Conservation (phyloP, 192 early-diverging fungal species). For the Gryganskiella cystojenkinii region DNA sequence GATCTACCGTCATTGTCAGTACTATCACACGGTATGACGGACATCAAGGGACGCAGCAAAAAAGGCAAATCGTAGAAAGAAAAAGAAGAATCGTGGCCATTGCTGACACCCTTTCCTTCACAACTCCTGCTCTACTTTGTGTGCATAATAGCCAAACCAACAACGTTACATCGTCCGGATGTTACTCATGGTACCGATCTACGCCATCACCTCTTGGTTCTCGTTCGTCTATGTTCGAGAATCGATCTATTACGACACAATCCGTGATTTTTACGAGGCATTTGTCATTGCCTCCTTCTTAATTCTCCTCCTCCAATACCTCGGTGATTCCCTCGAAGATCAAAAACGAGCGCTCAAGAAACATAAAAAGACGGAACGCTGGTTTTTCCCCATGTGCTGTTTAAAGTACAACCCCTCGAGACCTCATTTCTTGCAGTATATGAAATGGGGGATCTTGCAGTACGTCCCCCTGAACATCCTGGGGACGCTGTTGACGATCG, state of each 20-base stretch:
- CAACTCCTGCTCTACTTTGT: neutral
- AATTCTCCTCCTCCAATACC: slow-evolving; percentile 74
- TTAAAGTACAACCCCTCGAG: slow-evolving; percentile 67
- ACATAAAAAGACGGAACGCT: slow-evolving; percentile 60
- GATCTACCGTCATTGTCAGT: slow-evolving; percentile 61
- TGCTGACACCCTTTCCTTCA: neutral
- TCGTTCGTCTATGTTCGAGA: slow-evolving; percentile 78
- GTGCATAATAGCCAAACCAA: slow-evolving; percentile 60
- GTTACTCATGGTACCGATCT: slow-evolving; percentile 78
- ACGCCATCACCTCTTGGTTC: slow-evolving; percentile 75
- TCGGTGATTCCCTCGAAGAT: slow-evolving; percentile 60
- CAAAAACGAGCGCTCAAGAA: slow-evolving; percentile 58
- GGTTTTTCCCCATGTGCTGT: slow-evolving; percentile 74
- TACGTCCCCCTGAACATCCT: slow-evolving; percentile 72
- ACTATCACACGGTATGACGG: slow-evolving; percentile 69
- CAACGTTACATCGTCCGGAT: slow-evolving; percentile 84
- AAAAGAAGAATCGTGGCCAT: neutral
- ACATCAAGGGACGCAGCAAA: no score
- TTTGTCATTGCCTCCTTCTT: slow-evolving; percentile 80
- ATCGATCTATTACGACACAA: slow-evolving; percentile 70
- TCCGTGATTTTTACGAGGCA: slow-evolving; percentile 79
- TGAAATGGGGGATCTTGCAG: slow-evolving; percentile 78
- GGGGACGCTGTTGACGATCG: slow-evolving; percentile 68
- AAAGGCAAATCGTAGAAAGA: no score
- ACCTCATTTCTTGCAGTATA: slow-evolving; percentile 63